Conservation (phyloP, 805 yeast genomes). For the Wickerhamomyces queroliae region DNA sequence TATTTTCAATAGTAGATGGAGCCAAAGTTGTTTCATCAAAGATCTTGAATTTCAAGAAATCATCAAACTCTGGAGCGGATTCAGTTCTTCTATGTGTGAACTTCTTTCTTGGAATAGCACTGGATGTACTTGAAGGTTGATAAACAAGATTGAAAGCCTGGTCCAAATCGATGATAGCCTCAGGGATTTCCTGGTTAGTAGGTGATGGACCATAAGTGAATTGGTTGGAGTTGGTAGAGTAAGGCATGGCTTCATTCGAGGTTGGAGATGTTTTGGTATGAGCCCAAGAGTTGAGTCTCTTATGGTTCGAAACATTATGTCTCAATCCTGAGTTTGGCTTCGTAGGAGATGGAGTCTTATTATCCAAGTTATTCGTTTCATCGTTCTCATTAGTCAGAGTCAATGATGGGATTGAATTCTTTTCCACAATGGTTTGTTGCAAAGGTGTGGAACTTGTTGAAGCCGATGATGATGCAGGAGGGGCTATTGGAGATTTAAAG, state of each 20-base stretch:
- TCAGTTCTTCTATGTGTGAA: constrained; percentile 45
- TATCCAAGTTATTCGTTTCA: too few relatives aligned
- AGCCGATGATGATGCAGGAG: neutral
- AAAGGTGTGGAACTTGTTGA: constrained; percentile 1
- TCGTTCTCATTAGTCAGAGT: constrained; percentile 11
- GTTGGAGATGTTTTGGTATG: constrained; percentile 17
- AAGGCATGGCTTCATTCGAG: constrained; percentile 22
- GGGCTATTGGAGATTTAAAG: constrained; percentile 9
- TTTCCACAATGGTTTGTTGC: neutral
- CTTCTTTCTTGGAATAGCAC: constrained; percentile 25
- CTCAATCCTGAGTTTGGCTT: too few relatives aligned
- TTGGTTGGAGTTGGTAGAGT: constrained; percentile 3
- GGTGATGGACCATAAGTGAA: constrained; percentile 14
- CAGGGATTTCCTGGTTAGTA: constrained; percentile 33
- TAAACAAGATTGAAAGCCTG: constrained; percentile 37
- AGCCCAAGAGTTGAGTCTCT: constrained; percentile 34
- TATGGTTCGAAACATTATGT: too few relatives aligned
- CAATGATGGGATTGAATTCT: constrained; percentile 5
- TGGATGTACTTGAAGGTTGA: constrained; percentile 18
- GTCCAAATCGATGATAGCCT: constrained; percentile 52
- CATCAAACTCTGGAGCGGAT: constrained; percentile 48
- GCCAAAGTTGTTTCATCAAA: neutral
- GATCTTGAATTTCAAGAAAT: constrained; percentile 20
- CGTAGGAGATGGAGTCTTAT: constrained; percentile 19
- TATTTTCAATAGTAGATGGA: neutral